phyloP scores from a whole-genome alignment of 495 filamentous ascomycete species.

The Aspergillus funiculosus region DNA sequence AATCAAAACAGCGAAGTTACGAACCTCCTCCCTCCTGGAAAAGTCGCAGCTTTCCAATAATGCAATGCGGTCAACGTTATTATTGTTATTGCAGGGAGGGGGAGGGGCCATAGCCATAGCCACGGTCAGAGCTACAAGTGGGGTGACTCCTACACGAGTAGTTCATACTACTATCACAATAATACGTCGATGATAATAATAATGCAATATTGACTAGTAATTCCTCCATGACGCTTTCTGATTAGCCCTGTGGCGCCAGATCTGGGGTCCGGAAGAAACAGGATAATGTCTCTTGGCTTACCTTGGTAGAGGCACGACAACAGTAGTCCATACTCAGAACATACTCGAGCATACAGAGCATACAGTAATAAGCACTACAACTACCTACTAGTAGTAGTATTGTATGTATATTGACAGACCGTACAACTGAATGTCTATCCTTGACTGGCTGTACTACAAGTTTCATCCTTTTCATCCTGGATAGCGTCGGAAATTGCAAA shows the following conservation, averaged over 20 bases:
- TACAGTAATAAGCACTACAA: no score
- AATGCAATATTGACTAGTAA: no score
- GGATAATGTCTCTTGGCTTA: constrained; percentile 11
- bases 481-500: constrained; percentile 11
- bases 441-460: background rate
- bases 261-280: constrained; percentile 14
- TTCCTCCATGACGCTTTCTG: constrained; percentile 2
- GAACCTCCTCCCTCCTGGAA: no score
- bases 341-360: no score
- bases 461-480: background rate
- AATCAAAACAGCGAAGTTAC: constrained; percentile 9
- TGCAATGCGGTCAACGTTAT: background rate
- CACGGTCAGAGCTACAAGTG: background rate
- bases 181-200: background rate
- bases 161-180: constrained; percentile 1
- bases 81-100: background rate
- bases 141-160: background rate
- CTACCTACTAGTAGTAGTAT: no score
- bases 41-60: no score
- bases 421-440: no score
- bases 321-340: no score
- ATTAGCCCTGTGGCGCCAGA: constrained; percentile 2
- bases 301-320: background rate
- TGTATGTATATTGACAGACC: no score
- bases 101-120: constrained; percentile 9